These are phyloP conservation scores for Arctostaphylos glauca DNA, from an alignment of 148 eudicot genomes.

Conservation along the genomic window DNA sequence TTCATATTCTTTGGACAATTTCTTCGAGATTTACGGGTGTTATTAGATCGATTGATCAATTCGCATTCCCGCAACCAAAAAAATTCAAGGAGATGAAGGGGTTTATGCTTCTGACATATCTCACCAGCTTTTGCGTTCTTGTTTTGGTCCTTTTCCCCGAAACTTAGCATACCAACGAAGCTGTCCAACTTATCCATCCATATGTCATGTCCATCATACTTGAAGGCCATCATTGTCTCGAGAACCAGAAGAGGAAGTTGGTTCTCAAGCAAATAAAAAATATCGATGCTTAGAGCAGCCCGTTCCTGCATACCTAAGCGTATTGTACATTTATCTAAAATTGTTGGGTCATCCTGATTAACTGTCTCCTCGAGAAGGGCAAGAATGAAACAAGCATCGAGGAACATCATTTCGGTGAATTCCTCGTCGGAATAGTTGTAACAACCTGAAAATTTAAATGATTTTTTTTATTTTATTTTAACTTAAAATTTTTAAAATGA, in stretches of 20 bases:
- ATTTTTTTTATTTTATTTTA: no score
- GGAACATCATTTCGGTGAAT: neutral
- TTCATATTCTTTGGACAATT: no score
- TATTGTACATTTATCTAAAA: neutral
- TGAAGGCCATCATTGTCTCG: neutral
- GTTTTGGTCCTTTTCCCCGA: neutral
- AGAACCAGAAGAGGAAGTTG: neutral
- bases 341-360: no score
- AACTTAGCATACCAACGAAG: neutral
- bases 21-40: no score
- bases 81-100: slow-evolving; percentile 2
- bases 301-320: neutral
- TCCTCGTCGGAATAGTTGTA: neutral
- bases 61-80: neutral
- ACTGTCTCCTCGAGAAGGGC: neutral
- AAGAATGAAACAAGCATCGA: neutral
- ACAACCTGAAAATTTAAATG: no score
- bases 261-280: neutral
- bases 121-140: neutral
- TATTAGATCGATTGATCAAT: no score
- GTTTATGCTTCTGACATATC: neutral
- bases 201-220: neutral
- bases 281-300: neutral
- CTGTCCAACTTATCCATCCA: neutral
- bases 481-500: no score